These are phyloP conservation scores for Colletotrichum sp. DNA, from an alignment of 2,329 filamentous ascomycete species.

Conservation along the genomic window DNA sequence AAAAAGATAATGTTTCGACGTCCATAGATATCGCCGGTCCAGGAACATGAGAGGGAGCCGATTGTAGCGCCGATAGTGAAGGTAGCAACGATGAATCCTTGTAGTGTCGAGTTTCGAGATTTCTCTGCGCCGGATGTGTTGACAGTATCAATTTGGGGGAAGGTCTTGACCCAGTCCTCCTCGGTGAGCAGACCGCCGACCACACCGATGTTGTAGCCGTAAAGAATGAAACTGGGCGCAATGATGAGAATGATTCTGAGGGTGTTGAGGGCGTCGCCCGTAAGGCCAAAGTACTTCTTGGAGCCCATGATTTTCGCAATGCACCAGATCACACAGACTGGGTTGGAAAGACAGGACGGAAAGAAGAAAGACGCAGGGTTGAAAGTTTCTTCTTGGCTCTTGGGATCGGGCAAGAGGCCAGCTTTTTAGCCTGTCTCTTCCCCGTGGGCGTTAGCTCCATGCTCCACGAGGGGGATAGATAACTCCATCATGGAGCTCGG, in stretches of 20 bases:
- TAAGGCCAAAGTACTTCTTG: constrained; percentile 33
- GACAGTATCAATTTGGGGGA: constrained; percentile 42
- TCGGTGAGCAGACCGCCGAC: constrained; percentile 39
- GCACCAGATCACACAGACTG: not conserved
- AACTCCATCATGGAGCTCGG: constrained; percentile 5
- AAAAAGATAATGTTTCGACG: constrained; percentile 54
- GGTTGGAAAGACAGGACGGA: not conserved
- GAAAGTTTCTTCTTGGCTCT: not conserved
- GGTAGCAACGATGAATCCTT: constrained; percentile 39
- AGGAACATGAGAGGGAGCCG: constrained; percentile 37
- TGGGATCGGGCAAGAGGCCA: not conserved
- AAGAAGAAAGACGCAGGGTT: not conserved
- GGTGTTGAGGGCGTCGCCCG: constrained; percentile 36
- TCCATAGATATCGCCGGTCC: constrained; percentile 52
- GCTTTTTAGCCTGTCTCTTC: not conserved
- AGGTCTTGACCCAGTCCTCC: constrained; percentile 36
- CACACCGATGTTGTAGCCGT: constrained; percentile 45
- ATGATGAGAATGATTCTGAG: constrained; percentile 47
- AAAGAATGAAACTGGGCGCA: constrained; percentile 45
- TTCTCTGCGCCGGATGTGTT: constrained; percentile 32
- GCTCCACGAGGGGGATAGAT: not conserved
- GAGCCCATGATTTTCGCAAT: not conserved
- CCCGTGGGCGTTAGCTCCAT: not conserved
- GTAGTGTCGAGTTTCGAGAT: constrained; percentile 36
- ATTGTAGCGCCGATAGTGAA: constrained; percentile 42